Evolutionary conservation across 1,139 yeast species (phyloP).

Genomic region (Blastobotrys illinoisensis): DNA sequence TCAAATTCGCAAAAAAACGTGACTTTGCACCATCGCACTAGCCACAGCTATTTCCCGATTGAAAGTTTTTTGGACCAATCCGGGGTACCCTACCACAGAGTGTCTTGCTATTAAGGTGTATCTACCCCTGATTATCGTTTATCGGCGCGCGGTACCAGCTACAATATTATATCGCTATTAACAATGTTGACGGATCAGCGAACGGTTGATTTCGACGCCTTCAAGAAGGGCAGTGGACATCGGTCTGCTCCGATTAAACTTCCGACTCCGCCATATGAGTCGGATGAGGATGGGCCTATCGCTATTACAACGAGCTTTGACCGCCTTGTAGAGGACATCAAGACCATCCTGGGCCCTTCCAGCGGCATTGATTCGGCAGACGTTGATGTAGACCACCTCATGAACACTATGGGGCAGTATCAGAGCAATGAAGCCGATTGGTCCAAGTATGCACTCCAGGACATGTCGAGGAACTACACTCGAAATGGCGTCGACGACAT

Average conservation of each 20-base stretch:
- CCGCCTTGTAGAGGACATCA: constrained; percentile 30
- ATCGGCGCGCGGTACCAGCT: not conserved
- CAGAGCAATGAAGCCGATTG: constrained; percentile 43
- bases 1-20: not conserved
- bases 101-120: not conserved
- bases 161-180: not conserved
- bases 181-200: not conserved
- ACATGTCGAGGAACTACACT: constrained; percentile 41
- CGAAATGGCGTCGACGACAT: constrained; percentile 67
- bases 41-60: not conserved
- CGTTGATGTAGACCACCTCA: constrained; percentile 48
- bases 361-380: constrained; percentile 42
- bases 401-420: constrained; percentile 46
- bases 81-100: not conserved
- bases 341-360: constrained; percentile 34
- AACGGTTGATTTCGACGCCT: not conserved
- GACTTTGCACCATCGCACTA: not conserved
- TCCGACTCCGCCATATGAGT: constrained; percentile 5
- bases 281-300: not conserved
- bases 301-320: constrained; percentile 22
- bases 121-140: not conserved
- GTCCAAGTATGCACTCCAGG: constrained; percentile 54
- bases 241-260: not conserved
- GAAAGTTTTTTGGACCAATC: not conserved
- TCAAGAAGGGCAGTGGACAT: constrained; percentile 2